Percentiles rank a stretch among this genome's conserved stretches.
Evolutionary conservation across 2,329 filamentous ascomycete species (phyloP).

Genomic region (Escovopsis sp.): DNA sequence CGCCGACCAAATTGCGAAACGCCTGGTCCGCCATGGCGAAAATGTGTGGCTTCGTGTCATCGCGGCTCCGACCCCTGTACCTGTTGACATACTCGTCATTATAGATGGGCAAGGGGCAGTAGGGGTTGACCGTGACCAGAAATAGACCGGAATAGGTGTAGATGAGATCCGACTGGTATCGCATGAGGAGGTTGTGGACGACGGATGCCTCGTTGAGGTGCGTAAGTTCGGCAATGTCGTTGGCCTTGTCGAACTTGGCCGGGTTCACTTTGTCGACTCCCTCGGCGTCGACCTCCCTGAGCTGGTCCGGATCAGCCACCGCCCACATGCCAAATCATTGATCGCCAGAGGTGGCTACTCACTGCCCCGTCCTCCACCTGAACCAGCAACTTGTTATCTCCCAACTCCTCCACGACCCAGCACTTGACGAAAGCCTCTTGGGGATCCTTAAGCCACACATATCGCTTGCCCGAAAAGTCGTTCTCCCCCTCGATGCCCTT

Average conservation of each 20-base stretch:
- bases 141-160: constrained; percentile 98
- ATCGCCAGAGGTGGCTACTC: constrained; percentile 20
- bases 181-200: constrained; percentile 87
- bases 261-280: constrained; percentile 98
- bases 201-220: constrained; percentile 97
- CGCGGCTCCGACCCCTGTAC: constrained; percentile 82
- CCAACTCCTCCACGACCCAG: constrained; percentile 74
- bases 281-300: constrained; percentile 75
- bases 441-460: constrained; percentile 90
- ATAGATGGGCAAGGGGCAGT: constrained; percentile 89
- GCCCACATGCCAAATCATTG: too few species aligned
- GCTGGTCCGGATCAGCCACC: constrained; percentile 31
- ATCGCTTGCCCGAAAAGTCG: constrained; percentile 96
- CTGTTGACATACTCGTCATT: constrained; percentile 94
- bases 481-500: constrained; percentile 88
- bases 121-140: constrained; percentile 92
- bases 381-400: constrained; percentile 56
- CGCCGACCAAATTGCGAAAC: constrained; percentile 88
- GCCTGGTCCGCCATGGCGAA: constrained; percentile 96
- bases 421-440: constrained; percentile 82
- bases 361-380: constrained; percentile 89
- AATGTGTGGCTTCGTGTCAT: constrained; percentile 94
- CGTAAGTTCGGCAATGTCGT: constrained; percentile 97
- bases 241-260: constrained; percentile 97
- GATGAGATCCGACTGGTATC: constrained; percentile 91